Conservation (phyloP, 805 yeast genomes). For the Cyberlindnera samutprakarnensis region DNA sequence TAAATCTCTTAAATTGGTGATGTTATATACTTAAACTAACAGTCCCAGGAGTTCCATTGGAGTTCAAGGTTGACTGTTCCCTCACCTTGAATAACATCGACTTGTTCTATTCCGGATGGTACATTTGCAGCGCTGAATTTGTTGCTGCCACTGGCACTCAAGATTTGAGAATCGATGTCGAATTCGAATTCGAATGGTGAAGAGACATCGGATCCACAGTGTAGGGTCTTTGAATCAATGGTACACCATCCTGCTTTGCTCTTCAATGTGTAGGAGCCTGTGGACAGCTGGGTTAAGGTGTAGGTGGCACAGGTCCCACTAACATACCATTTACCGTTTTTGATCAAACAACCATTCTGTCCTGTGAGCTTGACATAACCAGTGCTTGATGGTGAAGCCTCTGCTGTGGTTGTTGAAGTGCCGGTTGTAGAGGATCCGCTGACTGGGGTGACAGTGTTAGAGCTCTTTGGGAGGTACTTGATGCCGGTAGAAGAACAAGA, state of each 20-base stretch:
- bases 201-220: constrained; percentile 48
- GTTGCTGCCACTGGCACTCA: constrained; percentile 11
- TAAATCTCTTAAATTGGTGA: too few species aligned
- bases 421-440: constrained; percentile 18
- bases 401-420: constrained; percentile 17
- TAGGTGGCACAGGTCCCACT: constrained; percentile 82
- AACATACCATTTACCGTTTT: constrained; percentile 79
- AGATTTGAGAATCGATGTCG: constrained; percentile 4
- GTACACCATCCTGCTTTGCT: constrained; percentile 76
- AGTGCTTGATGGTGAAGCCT: constrained; percentile 15
- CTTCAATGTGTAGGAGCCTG: constrained; percentile 50
- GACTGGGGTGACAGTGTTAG: too few species aligned
- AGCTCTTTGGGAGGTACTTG: constrained; percentile 49
- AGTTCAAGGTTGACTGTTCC: constrained; percentile 30
- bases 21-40: too few species aligned
- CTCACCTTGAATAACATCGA: constrained; percentile 37
- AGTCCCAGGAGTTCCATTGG: constrained; percentile 3
- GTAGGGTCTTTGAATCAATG: constrained; percentile 24
- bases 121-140: constrained; percentile 10
- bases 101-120: constrained; percentile 33
- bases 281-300: constrained; percentile 28
- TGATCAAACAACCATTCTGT: constrained; percentile 70
- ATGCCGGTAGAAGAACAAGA: constrained; percentile 73
- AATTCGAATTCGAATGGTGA: constrained; percentile 27
- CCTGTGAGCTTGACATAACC: constrained; percentile 31